Percentiles rank a stretch among this genome's conserved stretches.
Evolutionary conservation across 257 asterid species (phyloP).

Genomic region (Solanum okadae): DNA sequence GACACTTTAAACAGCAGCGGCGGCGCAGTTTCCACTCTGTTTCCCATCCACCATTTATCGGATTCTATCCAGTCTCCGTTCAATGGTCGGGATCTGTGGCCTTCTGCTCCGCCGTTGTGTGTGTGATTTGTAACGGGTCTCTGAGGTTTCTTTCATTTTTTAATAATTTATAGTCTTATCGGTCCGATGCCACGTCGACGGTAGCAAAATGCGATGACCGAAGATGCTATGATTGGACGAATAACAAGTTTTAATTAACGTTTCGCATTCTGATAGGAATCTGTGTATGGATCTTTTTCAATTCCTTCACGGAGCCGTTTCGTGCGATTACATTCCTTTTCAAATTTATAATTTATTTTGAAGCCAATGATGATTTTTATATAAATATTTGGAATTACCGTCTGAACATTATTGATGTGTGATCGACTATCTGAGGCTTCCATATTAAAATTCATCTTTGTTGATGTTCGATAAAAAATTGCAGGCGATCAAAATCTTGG

Average conservation of each 20-base stretch:
- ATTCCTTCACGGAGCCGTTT: constrained; percentile 53
- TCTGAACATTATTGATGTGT: constrained; percentile 50
- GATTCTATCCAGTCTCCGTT: constrained; percentile 6
- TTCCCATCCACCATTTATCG: constrained; percentile 36
- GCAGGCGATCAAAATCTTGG: no score
- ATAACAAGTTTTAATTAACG: constrained; percentile 6
- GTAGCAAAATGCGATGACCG: constrained; percentile 44
- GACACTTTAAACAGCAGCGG: constrained; percentile 50
- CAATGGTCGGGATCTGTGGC: constrained; percentile 36
- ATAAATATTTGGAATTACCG: constrained; percentile 61
- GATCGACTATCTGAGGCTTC: constrained; percentile 54
- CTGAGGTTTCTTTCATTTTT: constrained; percentile 25
- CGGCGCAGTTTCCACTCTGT: background rate
- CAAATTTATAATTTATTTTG: background rate
- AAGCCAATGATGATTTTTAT: constrained; percentile 37
- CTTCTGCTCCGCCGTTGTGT: constrained; percentile 24
- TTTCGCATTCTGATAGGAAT: constrained; percentile 75
- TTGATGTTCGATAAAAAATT: no score
- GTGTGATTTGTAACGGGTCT: constrained; percentile 71
- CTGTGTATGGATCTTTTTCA: constrained; percentile 19
- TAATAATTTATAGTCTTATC: background rate
- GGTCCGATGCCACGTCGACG: constrained; percentile 68
- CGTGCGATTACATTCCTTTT: constrained; percentile 47
- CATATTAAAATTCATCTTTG: no score
- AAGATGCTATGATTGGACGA: constrained; percentile 51